Evolutionary conservation across 305 asterid species (phyloP).

Genomic region (Salvia sclarea): DNA sequence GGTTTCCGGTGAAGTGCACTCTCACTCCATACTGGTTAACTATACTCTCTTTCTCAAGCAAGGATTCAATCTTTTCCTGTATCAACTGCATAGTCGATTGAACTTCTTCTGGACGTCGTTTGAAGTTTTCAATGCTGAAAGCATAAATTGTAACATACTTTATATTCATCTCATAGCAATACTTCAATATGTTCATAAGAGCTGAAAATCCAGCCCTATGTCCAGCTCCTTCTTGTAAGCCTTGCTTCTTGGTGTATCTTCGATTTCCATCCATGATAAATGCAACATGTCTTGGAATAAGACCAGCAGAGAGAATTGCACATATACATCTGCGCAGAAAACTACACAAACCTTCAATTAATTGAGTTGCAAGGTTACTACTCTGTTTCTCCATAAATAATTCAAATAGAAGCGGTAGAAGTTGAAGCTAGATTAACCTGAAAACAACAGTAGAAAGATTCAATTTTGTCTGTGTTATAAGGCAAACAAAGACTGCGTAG

Average conservation of each 20-base stretch:
- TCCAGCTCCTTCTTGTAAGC: conserved; percentile 46
- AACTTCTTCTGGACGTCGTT: conserved; percentile 70
- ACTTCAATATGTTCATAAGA: conserved; percentile 55
- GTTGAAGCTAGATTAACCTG: conserved; percentile 26
- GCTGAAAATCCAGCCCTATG: conserved; percentile 50
- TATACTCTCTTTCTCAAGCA: conserved; percentile 57
- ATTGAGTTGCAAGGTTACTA: conserved; percentile 28
- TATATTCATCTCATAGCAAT: conserved; percentile 59
- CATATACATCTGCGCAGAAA: conserved; percentile 46
- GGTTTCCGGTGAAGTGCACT: conserved; percentile 65
- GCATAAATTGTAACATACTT: conserved; percentile 61
- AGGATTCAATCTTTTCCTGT: conserved; percentile 65
- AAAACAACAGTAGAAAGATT: conserved; percentile 8
- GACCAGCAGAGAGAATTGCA: conserved; percentile 49
- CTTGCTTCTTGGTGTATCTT: conserved; percentile 55
- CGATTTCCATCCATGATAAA: conserved; percentile 78
- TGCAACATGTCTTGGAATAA: conserved; percentile 60
- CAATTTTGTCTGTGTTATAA: not conserved
- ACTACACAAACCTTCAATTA: conserved; percentile 39
- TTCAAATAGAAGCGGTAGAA: conserved; percentile 17
- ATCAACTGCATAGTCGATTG: conserved; percentile 68
- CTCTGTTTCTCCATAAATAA: conserved; percentile 45
- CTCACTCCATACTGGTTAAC: conserved; percentile 54
- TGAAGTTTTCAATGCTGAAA: conserved; percentile 72
- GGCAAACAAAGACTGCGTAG: not conserved